phyloP scores from a whole-genome alignment of 2,329 filamentous ascomycete genomes.

The Cercospora berteroae region DNA sequence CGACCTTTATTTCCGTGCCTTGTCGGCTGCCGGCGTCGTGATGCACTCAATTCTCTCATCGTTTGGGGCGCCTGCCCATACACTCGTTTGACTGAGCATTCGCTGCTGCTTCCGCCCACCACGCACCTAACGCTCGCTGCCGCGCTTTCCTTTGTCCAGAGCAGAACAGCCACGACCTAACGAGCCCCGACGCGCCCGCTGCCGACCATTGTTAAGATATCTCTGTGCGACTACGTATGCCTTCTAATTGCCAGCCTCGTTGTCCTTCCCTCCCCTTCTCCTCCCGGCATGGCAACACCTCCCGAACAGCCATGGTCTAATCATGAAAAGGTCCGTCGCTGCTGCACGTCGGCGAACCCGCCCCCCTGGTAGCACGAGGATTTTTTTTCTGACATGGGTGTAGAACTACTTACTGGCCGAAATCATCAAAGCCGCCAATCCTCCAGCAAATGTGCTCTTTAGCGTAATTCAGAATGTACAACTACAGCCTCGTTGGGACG shows the following conservation, averaged over 20 bases:
- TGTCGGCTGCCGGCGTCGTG: slow-evolving; percentile 26
- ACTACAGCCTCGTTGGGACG: slow-evolving; percentile 49
- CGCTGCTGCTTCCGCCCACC: slow-evolving; percentile 22
- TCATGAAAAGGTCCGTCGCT: slow-evolving; percentile 47
- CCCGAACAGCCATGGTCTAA: slow-evolving; percentile 47
- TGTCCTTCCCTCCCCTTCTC: slow-evolving; percentile 34
- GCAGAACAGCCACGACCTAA: slow-evolving; percentile 26
- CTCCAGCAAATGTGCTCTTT: slow-evolving; percentile 46
- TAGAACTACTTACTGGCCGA: slow-evolving; percentile 50
- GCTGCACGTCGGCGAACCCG: slow-evolving; percentile 4
- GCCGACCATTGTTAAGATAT: slow-evolving; percentile 25
- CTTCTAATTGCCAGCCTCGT: slow-evolving; percentile 31
- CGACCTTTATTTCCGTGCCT: slow-evolving; percentile 24
- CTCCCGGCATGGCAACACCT: slow-evolving; percentile 44
- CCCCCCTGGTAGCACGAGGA: slow-evolving; percentile 17
- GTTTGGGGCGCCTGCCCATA: slow-evolving; percentile 33
- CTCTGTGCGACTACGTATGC: slow-evolving; percentile 32
- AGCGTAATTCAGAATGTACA: slow-evolving; percentile 45
- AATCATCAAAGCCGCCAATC: slow-evolving; percentile 49
- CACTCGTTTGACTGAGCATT: slow-evolving; percentile 32
- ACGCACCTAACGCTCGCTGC: background rate
- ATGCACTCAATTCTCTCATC: slow-evolving; percentile 31
- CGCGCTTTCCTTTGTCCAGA: slow-evolving; percentile 31
- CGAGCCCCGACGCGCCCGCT: slow-evolving; percentile 32
- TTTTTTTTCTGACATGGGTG: slow-evolving; percentile 20